Base-by-base conservation (phyloP, 306 rosid species). In the Clitoria ternatea region DNA sequence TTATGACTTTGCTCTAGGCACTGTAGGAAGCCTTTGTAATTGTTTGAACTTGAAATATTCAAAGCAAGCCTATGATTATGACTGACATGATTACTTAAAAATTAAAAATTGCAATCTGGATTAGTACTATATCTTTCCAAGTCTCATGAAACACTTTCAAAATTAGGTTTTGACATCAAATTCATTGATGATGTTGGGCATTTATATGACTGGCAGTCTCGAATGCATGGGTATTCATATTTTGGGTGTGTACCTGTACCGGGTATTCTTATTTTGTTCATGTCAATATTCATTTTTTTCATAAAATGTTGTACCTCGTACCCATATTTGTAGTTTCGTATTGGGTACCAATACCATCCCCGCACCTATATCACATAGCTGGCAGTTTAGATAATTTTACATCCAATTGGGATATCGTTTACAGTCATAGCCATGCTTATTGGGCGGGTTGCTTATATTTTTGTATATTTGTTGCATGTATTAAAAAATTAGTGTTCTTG, bases 31-130 rank as follows among this genome's bases (percentile, higher is more conserved):
- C 8, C 76, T 69, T 29, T 35, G 24, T 56, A 4, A 26, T 48
- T 33, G 44, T 35, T 42, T 48, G 73, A 69, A 67, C 61, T 61
- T 72, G 64, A 47, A 73, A 40, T 69, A 57, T 65, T 64, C 30
- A 55, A 23, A n/a, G 7, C 9, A 32, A 60, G 18, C 59, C 24
- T 39, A 15, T 33, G 50, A 10, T 44, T 52, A n/a, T 66, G 61
- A 49, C 64, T 60, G n/a, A n/a, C 15, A 2, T 52, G 66, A 59
- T 4, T 54, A 18, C 55, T 45, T 23, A 27, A 63, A 23, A 15
- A 18, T 63, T 45, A 35, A 27, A 63, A 23, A 15, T 52, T 61
- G 45, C 42, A 50, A 27, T 44, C 24, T 20, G 45, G 43, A 18
- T 23, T 47, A 57, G 54, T 57, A 56, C 24, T 44, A 12, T 22